Conservation (phyloP, 2,329 filamentous ascomycete genomes). For the Capronia americana region DNA sequence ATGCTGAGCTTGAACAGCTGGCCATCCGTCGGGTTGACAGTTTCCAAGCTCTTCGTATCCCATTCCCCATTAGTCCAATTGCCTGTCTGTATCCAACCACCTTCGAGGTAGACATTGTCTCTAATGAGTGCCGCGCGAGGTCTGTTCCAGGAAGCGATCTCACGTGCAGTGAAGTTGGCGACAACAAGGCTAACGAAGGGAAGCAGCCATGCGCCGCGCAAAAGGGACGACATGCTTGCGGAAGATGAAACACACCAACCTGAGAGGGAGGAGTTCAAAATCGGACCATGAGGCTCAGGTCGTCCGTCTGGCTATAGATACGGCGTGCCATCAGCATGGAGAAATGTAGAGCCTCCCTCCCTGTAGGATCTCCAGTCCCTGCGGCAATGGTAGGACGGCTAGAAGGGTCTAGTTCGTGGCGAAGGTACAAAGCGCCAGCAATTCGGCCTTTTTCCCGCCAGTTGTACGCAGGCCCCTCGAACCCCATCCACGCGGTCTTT, state of each 20-base stretch:
- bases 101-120: constrained; percentile 27
- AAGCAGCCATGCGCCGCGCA: constrained; percentile 8
- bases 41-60: constrained; percentile 4
- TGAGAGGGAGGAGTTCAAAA: constrained; percentile 11
- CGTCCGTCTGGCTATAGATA: constrained; percentile 20
- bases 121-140: constrained; percentile 23
- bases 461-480: background rate
- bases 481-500: constrained; percentile 3
- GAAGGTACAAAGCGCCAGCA: constrained; percentile 1
- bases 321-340: constrained; percentile 14
- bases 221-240: constrained; percentile 11
- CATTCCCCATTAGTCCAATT: constrained; percentile 16
- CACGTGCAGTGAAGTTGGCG: constrained; percentile 9
- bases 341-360: constrained; percentile 1
- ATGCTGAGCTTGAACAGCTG: constrained; percentile 66
- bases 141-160: constrained; percentile 24
- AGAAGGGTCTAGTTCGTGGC: constrained; percentile 23
- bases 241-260: constrained; percentile 2
- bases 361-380: constrained; percentile 7
- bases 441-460: constrained; percentile 6
- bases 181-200: constrained; percentile 8
- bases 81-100: constrained; percentile 21
- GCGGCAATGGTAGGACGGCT: constrained; percentile 15
- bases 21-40: constrained; percentile 59
- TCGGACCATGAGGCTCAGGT: constrained; percentile 19